These are phyloP conservation scores for Bacidia gigantensis DNA, from an alignment of 495 filamentous ascomycete genomes.

Conservation along the genomic window DNA sequence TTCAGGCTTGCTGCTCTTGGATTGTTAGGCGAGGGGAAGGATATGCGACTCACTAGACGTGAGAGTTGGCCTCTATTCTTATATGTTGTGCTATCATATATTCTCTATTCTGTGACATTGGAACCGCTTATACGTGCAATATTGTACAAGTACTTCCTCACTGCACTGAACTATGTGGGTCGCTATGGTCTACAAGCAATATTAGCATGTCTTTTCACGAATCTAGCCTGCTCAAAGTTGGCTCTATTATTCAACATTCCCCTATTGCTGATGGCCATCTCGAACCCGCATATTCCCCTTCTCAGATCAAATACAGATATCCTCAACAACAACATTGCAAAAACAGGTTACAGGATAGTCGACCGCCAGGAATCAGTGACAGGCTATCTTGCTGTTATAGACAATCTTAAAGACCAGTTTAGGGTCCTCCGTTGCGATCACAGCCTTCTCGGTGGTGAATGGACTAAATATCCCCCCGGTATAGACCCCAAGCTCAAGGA, in stretches of 20 bases:
- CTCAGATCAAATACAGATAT: neutral
- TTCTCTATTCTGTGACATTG: neutral
- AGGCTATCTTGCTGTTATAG: conserved; percentile 83
- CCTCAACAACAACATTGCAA: neutral
- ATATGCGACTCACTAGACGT: neutral
- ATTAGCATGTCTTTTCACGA: neutral
- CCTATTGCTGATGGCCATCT: neutral
- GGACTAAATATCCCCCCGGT: conserved; percentile 41
- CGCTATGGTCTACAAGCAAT: neutral
- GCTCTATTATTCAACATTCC: neutral
- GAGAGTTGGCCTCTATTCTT: neutral
- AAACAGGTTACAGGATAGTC: conserved; percentile 43
- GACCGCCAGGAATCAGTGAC: conserved; percentile 73
- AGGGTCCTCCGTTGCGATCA: conserved; percentile 87
- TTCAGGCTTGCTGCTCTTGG: neutral
- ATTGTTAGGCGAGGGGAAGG: too few species aligned
- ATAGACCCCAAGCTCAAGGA: conserved; percentile 42
- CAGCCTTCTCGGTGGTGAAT: conserved; percentile 88
- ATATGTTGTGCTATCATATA: neutral
- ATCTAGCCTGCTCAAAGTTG: neutral
- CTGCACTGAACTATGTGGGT: neutral
- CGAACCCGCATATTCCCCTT: neutral
- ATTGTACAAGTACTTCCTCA: neutral
- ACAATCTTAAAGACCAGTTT: conserved; percentile 55
- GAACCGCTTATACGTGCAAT: neutral